A percentile compares a stretch with the other conserved stretches of the same genome.
Evolutionary conservation across 1,284 basidiomycete genomes (phyloP).

Genomic region (Tranzscheliella williamsii): DNA sequence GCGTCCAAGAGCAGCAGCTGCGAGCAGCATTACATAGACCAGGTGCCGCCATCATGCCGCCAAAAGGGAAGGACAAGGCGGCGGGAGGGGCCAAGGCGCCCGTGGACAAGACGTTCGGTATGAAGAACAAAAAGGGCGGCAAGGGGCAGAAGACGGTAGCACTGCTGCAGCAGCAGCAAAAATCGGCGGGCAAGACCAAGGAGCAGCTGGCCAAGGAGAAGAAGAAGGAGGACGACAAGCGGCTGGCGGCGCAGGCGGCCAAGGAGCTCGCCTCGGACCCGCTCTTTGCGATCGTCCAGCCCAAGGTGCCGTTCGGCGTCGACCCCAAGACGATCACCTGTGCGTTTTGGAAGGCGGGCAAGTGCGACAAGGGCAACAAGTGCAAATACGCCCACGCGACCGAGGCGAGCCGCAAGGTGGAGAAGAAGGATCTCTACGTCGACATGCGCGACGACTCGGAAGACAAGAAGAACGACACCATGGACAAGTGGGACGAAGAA

Average conservation of each 20-base stretch:
- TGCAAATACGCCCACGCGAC: conserved; percentile 88
- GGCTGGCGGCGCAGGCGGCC: conserved; percentile 81
- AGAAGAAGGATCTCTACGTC: conserved; percentile 95
- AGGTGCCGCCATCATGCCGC: conserved; percentile 47
- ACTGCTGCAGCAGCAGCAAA: conserved; percentile 74
- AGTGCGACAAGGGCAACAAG: conserved; percentile 64
- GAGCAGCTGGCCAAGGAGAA: conserved; percentile 75
- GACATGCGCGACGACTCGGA: conserved; percentile 72
- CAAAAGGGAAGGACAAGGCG: conserved; percentile 49
- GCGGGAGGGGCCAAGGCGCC: conserved; percentile 64
- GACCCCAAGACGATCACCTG: conserved; percentile 59
- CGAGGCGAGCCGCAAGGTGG: conserved; percentile 84
- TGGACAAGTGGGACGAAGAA: conserved; percentile 97
- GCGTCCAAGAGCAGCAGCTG: too few relatives aligned
- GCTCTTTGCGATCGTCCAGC: conserved; percentile 60
- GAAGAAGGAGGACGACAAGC: conserved; percentile 78
- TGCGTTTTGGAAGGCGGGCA: conserved; percentile 57
- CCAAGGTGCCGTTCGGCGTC: conserved; percentile 89
- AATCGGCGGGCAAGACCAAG: conserved; percentile 72
- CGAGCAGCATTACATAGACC: too few relatives aligned
- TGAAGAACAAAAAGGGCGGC: conserved; percentile 88
- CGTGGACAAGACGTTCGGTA: conserved; percentile 69
- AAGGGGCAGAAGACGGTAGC: conserved; percentile 87
- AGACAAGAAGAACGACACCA: conserved; percentile 76
- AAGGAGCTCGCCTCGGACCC: conserved; percentile 65